phyloP scores from a whole-genome alignment of 2,329 filamentous ascomycete species.

The Arthrobotrys iridis region DNA sequence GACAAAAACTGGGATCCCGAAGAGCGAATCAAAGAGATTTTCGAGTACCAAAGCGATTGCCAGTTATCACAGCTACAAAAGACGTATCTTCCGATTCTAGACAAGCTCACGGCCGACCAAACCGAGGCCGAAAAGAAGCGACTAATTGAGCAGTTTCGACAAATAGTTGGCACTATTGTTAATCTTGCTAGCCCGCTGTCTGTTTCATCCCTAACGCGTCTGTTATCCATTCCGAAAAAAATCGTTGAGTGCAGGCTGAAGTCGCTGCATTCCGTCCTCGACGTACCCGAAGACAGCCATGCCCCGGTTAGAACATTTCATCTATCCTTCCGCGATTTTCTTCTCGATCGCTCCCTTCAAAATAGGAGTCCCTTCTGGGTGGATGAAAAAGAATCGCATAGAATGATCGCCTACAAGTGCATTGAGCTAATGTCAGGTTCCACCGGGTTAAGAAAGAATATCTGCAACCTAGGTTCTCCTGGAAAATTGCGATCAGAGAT shows the following conservation, averaged over 20 bases:
- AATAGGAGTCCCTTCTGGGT: too few species aligned
- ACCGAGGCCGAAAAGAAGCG: neutral
- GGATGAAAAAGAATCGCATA: slow-evolving; percentile 55
- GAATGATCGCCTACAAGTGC: slow-evolving; percentile 59
- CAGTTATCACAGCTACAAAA: neutral
- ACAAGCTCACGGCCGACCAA: neutral
- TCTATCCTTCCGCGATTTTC: too few species aligned
- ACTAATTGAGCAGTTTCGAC: neutral
- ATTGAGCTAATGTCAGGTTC: neutral
- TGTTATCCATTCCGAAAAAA: neutral
- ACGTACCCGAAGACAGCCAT: neutral
- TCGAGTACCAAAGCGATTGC: neutral
- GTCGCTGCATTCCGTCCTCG: neutral
- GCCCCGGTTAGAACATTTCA: too few species aligned
- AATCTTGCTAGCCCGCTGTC: neutral
- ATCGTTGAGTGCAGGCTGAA: neutral
- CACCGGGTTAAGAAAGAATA: slow-evolving; percentile 56
- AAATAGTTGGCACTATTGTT: neutral
- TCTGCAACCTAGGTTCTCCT: slow-evolving; percentile 55
- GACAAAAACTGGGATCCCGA: neutral
- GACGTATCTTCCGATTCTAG: slow-evolving; percentile 3
- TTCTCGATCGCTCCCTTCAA: too few species aligned
- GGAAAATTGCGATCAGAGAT: slow-evolving; percentile 52
- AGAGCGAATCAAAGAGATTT: neutral
- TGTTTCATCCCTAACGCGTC: neutral